These are phyloP conservation scores for Macrolepiota albuminosa DNA, from an alignment of 768 basidiomycete genomes.

Conservation along the genomic window DNA sequence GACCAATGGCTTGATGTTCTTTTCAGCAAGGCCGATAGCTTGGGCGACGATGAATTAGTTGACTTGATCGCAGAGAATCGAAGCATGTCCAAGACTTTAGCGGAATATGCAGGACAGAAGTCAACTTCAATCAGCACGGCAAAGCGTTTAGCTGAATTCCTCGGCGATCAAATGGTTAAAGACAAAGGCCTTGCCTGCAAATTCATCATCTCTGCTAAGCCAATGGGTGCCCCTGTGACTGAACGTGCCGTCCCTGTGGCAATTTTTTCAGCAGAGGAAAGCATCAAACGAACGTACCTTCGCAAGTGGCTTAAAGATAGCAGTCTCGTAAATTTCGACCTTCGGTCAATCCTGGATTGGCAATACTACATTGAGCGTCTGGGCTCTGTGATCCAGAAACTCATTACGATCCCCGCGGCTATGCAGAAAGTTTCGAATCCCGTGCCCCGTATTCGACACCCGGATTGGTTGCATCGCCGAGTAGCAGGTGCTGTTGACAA, in stretches of 20 bases:
- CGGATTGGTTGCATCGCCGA: constrained; percentile 93
- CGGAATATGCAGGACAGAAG: constrained; percentile 95
- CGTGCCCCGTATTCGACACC: constrained; percentile 92
- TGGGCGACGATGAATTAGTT: constrained; percentile 89
- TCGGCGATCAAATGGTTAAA: constrained; percentile 98
- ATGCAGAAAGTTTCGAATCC: constrained; percentile 98
- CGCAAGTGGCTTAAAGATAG: constrained; percentile 97
- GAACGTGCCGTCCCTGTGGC: constrained; percentile 96
- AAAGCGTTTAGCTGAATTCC: constrained; percentile 89
- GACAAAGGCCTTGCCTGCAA: constrained; percentile 99
- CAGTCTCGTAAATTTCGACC: constrained; percentile 78
- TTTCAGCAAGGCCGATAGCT: constrained; percentile 76
- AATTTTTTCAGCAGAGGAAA: constrained; percentile 95
- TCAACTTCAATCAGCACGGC: constrained; percentile 98
- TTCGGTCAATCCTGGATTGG: constrained; percentile 96
- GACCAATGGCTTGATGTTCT: constrained; percentile 98
- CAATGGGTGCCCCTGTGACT: constrained; percentile 90
- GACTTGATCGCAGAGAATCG: constrained; percentile 98
- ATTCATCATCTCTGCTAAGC: constrained; percentile 96
- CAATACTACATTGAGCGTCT: constrained; percentile 96
- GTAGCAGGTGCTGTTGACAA: constrained; percentile 90
- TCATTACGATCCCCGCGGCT: constrained; percentile 98
- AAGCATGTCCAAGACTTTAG: constrained; percentile 95
- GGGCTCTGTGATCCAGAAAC: constrained; percentile 96
- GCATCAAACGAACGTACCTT: constrained; percentile 83